Conservation (phyloP, 129 eudicot species). For the Kitagawia praeruptora region DNA sequence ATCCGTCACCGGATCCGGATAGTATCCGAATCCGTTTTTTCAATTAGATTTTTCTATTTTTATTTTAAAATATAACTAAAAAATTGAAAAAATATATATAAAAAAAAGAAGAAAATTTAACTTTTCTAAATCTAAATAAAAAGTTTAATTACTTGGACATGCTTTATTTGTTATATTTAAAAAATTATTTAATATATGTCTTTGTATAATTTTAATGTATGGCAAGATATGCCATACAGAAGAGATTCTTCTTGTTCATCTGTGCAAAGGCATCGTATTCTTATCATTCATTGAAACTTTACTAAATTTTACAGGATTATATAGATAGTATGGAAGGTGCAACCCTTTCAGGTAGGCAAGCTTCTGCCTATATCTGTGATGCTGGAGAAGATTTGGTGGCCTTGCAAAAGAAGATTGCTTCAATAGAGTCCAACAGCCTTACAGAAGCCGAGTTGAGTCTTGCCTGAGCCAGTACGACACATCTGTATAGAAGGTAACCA, state of each 20-base stretch:
- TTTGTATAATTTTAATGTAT: no score
- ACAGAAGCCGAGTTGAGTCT: constrained; percentile 46
- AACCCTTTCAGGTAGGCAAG: constrained; percentile 91
- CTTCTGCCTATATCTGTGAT: constrained; percentile 72
- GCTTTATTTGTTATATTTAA: no score
- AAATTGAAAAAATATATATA: no score
- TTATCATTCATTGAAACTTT: neutral
- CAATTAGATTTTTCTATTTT: no score
- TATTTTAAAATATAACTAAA: no score
- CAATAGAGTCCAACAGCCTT: constrained; percentile 20
- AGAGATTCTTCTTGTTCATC: neutral
- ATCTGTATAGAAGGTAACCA: neutral
- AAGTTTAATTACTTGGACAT: no score
- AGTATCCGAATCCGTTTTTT: no score
- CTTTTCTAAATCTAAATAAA: no score
- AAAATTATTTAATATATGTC: no score
- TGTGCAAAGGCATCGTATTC: neutral
- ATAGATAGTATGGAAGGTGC: constrained; percentile 99
- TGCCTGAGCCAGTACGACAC: constrained; percentile 30
- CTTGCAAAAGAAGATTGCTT: constrained; percentile 37
- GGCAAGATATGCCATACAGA: neutral
- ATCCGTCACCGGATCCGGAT: no score
- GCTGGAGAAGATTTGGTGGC: constrained; percentile 81
- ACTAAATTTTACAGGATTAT: constrained; percentile 47
- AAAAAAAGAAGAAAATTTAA: no score